Evolutionary conservation across 768 basidiomycete species (phyloP).

Genomic region (Termitomyces sp.): DNA sequence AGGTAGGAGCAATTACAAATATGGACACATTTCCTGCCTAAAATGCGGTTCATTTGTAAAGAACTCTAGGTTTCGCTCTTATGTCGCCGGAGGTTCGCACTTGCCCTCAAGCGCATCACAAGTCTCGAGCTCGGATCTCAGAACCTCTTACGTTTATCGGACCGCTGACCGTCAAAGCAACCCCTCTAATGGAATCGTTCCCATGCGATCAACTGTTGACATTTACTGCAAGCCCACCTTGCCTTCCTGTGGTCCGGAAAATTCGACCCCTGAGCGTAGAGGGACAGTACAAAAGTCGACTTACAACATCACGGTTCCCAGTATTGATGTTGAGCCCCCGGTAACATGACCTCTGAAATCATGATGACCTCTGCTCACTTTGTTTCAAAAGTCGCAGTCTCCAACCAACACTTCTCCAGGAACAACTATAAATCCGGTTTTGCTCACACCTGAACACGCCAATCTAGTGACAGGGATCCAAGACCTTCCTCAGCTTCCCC

Average conservation of each 20-base stretch:
- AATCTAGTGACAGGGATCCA: slow-evolving; percentile 16
- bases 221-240: slow-evolving; percentile 1
- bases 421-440: slow-evolving; percentile 29
- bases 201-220: slow-evolving; percentile 11
- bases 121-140: neutral
- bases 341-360: slow-evolving; percentile 22
- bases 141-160: slow-evolving; percentile 3
- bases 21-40: neutral
- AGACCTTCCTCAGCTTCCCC: slow-evolving; percentile 3
- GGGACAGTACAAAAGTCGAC: slow-evolving; percentile 18
- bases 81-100: neutral
- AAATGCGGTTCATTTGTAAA: neutral
- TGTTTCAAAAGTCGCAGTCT: slow-evolving; percentile 32
- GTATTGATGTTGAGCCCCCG: slow-evolving; percentile 43
- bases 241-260: neutral
- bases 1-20: neutral
- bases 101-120: neutral
- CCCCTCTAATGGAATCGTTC: slow-evolving; percentile 12
- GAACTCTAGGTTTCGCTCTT: neutral
- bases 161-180: slow-evolving; percentile 5
- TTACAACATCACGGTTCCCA: slow-evolving; percentile 32
- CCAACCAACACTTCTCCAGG: slow-evolving; percentile 28
- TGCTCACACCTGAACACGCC: slow-evolving; percentile 40
- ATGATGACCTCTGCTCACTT: neutral
- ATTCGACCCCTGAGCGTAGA: slow-evolving; percentile 21